Conservation (phyloP, 2,329 filamentous ascomycete species). For the Fusarium verticillioides region DNA sequence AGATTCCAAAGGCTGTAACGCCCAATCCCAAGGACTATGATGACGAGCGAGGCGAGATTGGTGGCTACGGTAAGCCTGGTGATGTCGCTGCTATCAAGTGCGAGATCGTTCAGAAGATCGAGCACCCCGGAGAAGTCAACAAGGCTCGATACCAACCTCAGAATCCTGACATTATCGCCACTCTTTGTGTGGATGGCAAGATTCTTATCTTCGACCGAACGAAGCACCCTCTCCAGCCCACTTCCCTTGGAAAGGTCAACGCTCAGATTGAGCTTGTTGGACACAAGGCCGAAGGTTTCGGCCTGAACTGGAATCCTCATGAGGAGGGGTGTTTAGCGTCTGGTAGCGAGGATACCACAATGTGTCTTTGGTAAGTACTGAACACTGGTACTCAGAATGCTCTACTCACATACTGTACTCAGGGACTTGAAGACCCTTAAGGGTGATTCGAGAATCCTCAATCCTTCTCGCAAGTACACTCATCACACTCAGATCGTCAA, state of each 20-base stretch:
- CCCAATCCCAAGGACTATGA: constrained; percentile 88
- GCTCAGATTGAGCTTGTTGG: constrained; percentile 88
- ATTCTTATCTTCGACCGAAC: constrained; percentile 96
- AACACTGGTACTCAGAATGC: background rate
- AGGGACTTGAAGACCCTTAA: constrained; percentile 85
- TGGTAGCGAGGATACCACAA: constrained; percentile 91
- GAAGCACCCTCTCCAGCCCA: constrained; percentile 85
- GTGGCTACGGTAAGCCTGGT: constrained; percentile 83
- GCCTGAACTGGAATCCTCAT: constrained; percentile 91
- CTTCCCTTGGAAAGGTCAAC: constrained; percentile 70
- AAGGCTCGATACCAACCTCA: constrained; percentile 98
- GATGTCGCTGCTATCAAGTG: constrained; percentile 83
- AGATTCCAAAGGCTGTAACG: constrained; percentile 82
- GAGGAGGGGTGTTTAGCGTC: constrained; percentile 84
- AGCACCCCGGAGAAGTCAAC: constrained; percentile 97
- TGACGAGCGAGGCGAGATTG: constrained; percentile 91
- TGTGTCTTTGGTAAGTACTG: constrained; percentile 82
- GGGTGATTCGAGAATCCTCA: constrained; percentile 74
- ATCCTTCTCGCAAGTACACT: constrained; percentile 79
- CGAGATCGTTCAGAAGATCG: constrained; percentile 93
- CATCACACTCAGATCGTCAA: constrained; percentile 94
- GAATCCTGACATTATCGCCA: constrained; percentile 96
- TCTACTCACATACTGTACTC: constrained; percentile 24
- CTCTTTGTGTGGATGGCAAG: constrained; percentile 86
- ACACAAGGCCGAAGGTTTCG: constrained; percentile 90